Base-by-base conservation (phyloP, 2,329 filamentous ascomycete species). In the Alternaria burnsii region DNA sequence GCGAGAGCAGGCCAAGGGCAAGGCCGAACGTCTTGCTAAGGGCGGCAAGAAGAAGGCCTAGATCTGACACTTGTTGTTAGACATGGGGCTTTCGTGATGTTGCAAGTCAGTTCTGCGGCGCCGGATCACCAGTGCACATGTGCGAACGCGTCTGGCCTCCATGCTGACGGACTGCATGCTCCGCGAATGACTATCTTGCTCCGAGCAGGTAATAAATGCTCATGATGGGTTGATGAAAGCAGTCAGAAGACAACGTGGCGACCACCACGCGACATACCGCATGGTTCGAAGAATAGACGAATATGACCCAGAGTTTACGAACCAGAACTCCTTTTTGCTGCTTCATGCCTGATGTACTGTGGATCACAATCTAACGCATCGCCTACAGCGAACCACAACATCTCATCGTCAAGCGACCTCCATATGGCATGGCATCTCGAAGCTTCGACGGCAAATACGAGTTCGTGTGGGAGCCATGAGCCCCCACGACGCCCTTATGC, bases 1-100 rank as follows among this genome's bases (percentile, higher is more conserved):
- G 81, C 80, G 78, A 75, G 77, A 82, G 66, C 80, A 80, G 61
- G 80, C 78, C 14, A 70, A 79, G 68, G 74, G 74, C 47, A 79
- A 81, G 65, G 83, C 84, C 66, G 81, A 83, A 61, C 74, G 78
- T 54, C 79, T 82, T 58, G 69, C 69, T 14, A 70, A 71, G 63
- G 71, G 71, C 28, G 69, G 70, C 38, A 80, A 80, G 67, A 84
- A 82, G 77, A 80, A 78, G 61, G 50, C 50, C 34, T 60, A 57
- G 51, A 46, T 34, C 30, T 32, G 28, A 48, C 20, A 14, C 16
- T 36, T 14, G 11, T 42, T 34, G 28, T 51, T 48, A 20, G 34
- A 26, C 14, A 24, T 34, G 11, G 28, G 20, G 11, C 20, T 44
- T 26, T 14, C 16, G 51, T 40, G 16, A 20, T 40, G 26, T 16